phyloP scores from a whole-genome alignment of 1,284 basidiomycete species.

The Trametes sp. region DNA sequence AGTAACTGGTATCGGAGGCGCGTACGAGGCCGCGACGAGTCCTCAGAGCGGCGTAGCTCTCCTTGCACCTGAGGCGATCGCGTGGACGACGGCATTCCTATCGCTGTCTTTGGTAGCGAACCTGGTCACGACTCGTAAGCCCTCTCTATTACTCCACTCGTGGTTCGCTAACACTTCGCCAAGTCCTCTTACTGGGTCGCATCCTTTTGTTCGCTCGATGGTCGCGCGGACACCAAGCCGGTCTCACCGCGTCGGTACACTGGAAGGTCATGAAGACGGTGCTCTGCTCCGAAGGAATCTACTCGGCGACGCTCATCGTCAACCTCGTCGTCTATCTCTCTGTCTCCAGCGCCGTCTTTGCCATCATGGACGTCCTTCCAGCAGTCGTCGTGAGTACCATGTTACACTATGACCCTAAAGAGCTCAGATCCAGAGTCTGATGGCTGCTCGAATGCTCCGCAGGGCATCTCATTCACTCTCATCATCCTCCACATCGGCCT shows the following conservation, averaged over 20 bases:
- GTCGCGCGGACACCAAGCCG: neutral
- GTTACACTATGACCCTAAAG: too few relatives aligned
- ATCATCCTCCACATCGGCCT: neutral
- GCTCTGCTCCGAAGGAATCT: neutral
- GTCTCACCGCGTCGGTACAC: neutral
- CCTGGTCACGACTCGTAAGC: conserved; percentile 1
- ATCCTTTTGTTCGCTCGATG: neutral
- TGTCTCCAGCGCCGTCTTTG: neutral
- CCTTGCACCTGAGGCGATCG: neutral
- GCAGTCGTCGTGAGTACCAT: neutral
- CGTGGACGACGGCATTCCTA: neutral
- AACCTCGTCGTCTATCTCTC: neutral
- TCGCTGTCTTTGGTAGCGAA: neutral
- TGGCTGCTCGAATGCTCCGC: neutral
- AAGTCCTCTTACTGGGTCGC: conserved; percentile 5
- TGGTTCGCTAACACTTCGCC: neutral
- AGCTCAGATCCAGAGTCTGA: neutral
- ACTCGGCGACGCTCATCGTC: conserved; percentile 4
- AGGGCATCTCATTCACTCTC: conserved; percentile 1
- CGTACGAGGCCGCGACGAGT: neutral
- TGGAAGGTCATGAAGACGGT: conserved; percentile 9
- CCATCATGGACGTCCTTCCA: neutral
- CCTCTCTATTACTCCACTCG: neutral
- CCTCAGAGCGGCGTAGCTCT: neutral
- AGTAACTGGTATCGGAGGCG: neutral